These are phyloP conservation scores for Boletus sp. DNA, from an alignment of 1,284 basidiomycete species.

Conservation along the genomic window DNA sequence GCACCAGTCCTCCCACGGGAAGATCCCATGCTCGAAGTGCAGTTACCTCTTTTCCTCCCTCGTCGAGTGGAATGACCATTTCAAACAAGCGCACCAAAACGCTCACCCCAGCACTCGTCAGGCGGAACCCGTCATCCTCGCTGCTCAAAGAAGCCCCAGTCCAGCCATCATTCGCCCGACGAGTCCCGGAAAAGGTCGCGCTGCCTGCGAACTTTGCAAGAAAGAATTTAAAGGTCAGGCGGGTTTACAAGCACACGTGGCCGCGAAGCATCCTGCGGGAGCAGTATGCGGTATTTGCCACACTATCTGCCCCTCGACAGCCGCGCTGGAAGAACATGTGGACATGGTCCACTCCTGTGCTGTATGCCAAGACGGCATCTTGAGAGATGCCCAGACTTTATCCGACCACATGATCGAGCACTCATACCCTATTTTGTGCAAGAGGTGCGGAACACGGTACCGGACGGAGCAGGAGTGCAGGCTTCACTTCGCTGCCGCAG, in stretches of 20 bases:
- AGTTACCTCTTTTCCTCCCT: slow-evolving; percentile 20
- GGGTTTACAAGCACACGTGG: slow-evolving; percentile 25
- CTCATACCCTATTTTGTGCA: slow-evolving; percentile 27
- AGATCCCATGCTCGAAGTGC: slow-evolving; percentile 30
- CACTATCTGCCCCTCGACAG: slow-evolving; percentile 20
- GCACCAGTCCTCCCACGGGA: slow-evolving; percentile 23
- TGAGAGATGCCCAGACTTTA: slow-evolving; percentile 27
- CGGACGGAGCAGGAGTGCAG: slow-evolving; percentile 28
- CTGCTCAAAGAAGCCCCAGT: slow-evolving; percentile 15
- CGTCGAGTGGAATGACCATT: slow-evolving; percentile 29
- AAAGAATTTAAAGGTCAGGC: slow-evolving; percentile 23
- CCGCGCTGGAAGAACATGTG: slow-evolving; percentile 26
- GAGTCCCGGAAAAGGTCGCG: slow-evolving; percentile 14
- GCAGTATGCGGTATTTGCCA: slow-evolving; percentile 28
- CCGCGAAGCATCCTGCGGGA: slow-evolving; percentile 26
- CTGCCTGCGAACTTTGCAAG: slow-evolving; percentile 27
- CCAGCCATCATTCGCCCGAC: slow-evolving; percentile 14
- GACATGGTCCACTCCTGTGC: slow-evolving; percentile 26
- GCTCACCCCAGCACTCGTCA: slow-evolving; percentile 7
- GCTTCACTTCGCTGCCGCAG: slow-evolving; percentile 25
- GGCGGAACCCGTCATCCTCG: background rate
- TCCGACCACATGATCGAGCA: slow-evolving; percentile 29
- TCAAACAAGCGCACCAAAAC: slow-evolving; percentile 19
- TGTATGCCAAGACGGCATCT: slow-evolving; percentile 28
- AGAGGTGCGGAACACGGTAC: slow-evolving; percentile 27